Base-by-base conservation (phyloP, 2,329 filamentous ascomycete species). In the Arthrobotrys megalospora region DNA sequence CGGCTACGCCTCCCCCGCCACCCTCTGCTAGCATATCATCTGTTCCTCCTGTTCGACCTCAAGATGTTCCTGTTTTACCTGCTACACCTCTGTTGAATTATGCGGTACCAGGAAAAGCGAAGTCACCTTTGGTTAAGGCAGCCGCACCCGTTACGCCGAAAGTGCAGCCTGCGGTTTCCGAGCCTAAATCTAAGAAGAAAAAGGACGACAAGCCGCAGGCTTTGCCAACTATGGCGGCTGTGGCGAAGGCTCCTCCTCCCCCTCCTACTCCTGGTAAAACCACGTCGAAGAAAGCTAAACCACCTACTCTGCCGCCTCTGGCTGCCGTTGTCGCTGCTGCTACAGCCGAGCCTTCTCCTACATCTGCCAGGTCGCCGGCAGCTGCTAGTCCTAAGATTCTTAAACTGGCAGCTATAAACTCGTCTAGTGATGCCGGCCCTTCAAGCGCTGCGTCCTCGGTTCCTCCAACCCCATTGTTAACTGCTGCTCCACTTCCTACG, bases 291-390 rank as follows among this genome's bases (percentile, higher is more conserved):
- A 76, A 79, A 32, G 66, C 53, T 16, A 79, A 75, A 16, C 76
- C 76, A 14, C 70, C 70, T 53, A 76, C 69, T 34, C 24, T 79
- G 6, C 64, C 76, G 2, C 75, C 75, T n/a, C 67, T 78, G 10
- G 70, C 75, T 48, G 67, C 75, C 16, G 62, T 78, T 14, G 66
- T 78, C 10, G 75, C 75, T 24, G 62, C 67, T 41, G 75, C 75
- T 34, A 78, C 75, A 6, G 75, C 67, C 11, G 67, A 78, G 34
- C 75, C 52, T 24, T 78, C 75, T 50, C 67, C 67, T 36, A 68
- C 67, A 6, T 72, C 75, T 48, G 45, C 55, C 14, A 78, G 66
- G 43, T 62, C 67, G 6, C 67, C 70, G 10, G 67, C 67, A 19
- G 34, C 52, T 19, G 58, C 75, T 6, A 78, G 75, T 32, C 75